Conservation (phyloP, 805 yeast genomes). For the Yarrowia sp. region DNA sequence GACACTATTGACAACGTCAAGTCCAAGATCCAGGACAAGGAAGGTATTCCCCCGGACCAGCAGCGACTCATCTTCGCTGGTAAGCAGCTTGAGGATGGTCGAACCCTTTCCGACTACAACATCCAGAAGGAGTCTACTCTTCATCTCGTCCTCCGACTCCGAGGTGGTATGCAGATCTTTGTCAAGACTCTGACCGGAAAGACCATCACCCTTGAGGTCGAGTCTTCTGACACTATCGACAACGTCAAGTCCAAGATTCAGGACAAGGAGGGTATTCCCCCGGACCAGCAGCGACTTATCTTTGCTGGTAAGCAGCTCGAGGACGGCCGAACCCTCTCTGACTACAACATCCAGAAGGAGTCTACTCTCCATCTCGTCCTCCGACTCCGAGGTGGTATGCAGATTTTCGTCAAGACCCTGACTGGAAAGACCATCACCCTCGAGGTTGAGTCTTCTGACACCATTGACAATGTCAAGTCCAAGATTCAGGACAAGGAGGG, state of each 20-base stretch:
- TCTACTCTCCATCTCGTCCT: constrained; percentile 80
- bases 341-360: constrained; percentile 94
- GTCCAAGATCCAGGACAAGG: constrained; percentile 93
- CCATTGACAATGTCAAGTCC: constrained; percentile 89
- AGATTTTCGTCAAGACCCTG: constrained; percentile 76
- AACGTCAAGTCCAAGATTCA: constrained; percentile 93
- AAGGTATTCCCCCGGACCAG: constrained; percentile 95
- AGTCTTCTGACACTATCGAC: constrained; percentile 93
- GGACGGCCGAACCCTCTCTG: constrained; percentile 92
- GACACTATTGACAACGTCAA: constrained; percentile 94
- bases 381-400: constrained; percentile 86
- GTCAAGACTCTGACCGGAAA: constrained; percentile 88
- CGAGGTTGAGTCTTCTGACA: constrained; percentile 90
- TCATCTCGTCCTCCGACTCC: constrained; percentile 78
- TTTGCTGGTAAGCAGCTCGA: constrained; percentile 96
- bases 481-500: constrained; percentile 96
- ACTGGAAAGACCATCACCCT: constrained; percentile 88
- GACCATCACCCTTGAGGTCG: constrained; percentile 85
- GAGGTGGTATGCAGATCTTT: constrained; percentile 93
- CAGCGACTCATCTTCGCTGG: constrained; percentile 94
- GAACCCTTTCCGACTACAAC: constrained; percentile 91
- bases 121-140: constrained; percentile 89
- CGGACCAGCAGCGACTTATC: constrained; percentile 93
- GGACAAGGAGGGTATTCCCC: constrained; percentile 96
- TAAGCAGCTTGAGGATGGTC: constrained; percentile 92